Evolutionary conservation across 2,329 filamentous ascomycete genomes (phyloP), one percentile per base, ranked within the genome.

Genomic region (Juglanconis juglandina): DNA sequence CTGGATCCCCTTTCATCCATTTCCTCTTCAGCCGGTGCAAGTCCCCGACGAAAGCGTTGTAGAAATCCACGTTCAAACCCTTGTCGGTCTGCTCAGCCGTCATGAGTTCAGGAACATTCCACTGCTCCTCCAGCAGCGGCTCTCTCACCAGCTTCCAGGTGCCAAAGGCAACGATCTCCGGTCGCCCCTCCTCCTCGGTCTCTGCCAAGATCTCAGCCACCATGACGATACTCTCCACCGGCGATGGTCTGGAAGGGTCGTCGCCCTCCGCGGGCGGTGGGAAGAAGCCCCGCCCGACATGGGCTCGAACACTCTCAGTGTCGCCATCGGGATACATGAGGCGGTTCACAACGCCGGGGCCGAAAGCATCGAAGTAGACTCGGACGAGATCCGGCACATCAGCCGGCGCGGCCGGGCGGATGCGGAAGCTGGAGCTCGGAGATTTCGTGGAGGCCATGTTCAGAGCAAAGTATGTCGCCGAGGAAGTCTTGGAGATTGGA

Each of bases 111-210:
- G 58, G 17, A 4, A 51, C 59, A 30, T 68, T 67, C 70, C 69
- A 72, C 59, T 68, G 63, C 33, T 63, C 67, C 48, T 68, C 65
- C 2, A 66, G 32, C n/a, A 66, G 66, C 24, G 63, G 60, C 37
- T 65, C 52, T 10, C 61, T 65, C 30, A 64, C 58, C 6, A 70
- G 44, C 13, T 33, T 44, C 68, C 69, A 72, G 54, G 69, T 69
- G 30, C 65, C 65, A 48, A 68, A 72, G 11, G 69, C 72, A 6
- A 72, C 66, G 7, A 74, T 60, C 57, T 71, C 69, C 3, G 66
- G 58, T 3, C 53, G 53, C 10, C 30, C 49, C 9, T 63, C 62
- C 1, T 41, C 55, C 9, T 46, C 37, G 5, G 30, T 55, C 5
- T 46, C 58, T 3, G 65, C 61, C 1, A 61, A 61, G 17, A 66